Percentiles rank a stretch among this genome's conserved stretches.
These are phyloP conservation scores for Russula compacta DNA, from an alignment of 768 basidiomycete genomes.

Conservation along the genomic window DNA sequence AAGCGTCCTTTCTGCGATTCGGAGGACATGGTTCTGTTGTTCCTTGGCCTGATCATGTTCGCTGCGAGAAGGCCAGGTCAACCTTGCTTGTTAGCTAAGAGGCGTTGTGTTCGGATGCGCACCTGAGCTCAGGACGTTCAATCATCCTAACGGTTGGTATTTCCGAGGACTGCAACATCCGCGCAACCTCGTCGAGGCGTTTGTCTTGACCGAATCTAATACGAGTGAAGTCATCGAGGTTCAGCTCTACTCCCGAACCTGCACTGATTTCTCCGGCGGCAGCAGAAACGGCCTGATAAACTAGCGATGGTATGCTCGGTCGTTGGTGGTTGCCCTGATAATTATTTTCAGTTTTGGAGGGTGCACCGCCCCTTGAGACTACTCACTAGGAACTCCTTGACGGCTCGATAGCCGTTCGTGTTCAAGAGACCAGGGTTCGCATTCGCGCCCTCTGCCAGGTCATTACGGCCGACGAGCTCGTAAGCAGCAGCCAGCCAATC, in stretches of 20 bases:
- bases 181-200: conserved; percentile 81
- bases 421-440: conserved; percentile 37
- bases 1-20: conserved; percentile 82
- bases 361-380: conserved; percentile 1
- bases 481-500: conserved; percentile 69
- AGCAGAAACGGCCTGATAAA: conserved; percentile 24
- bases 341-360: background rate
- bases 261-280: conserved; percentile 47
- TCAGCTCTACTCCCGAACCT: conserved; percentile 64
- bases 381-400: conserved; percentile 50
- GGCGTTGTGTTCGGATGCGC: conserved; percentile 23
- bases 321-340: conserved; percentile 11
- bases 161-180: conserved; percentile 78
- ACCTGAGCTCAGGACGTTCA: conserved; percentile 67
- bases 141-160: conserved; percentile 53
- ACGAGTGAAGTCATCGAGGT: conserved; percentile 62
- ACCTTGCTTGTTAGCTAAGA: background rate
- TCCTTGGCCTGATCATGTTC: conserved; percentile 85
- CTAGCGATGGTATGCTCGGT: conserved; percentile 6
- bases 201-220: conserved; percentile 88
- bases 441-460: conserved; percentile 58
- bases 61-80: conserved; percentile 31
- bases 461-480: conserved; percentile 59
- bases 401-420: conserved; percentile 46
- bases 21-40: conserved; percentile 70